phyloP scores from a whole-genome alignment of 257 asterid genomes.

The Solanum dulcamara region DNA sequence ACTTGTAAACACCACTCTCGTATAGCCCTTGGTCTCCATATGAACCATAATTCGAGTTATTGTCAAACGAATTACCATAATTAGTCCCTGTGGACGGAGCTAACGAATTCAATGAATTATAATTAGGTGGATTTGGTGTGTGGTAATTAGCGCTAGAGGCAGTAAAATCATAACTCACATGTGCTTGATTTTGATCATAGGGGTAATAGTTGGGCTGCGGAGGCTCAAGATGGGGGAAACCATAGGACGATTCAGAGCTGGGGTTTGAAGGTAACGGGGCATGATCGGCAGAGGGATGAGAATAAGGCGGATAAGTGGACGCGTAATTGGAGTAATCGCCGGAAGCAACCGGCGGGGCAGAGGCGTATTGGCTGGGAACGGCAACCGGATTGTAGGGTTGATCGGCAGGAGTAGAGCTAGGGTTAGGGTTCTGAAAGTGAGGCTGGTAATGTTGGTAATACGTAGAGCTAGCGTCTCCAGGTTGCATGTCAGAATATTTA shows the following conservation, averaged over 20 bases:
- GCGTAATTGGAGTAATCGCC: conserved; percentile 29
- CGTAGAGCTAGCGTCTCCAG: conserved; percentile 30
- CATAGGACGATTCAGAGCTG: conserved; percentile 24
- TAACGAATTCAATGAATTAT: conserved; percentile 10
- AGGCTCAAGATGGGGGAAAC: conserved; percentile 43
- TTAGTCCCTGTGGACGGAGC: conserved; percentile 15
- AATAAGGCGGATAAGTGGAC: conserved; percentile 22
- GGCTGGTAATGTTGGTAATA: conserved; percentile 46
- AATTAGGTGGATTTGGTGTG: background rate
- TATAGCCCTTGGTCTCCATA: conserved; percentile 35
- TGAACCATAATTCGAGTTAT: conserved; percentile 21
- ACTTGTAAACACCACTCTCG: conserved; percentile 56
- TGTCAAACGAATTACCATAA: conserved; percentile 24
- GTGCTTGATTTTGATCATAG: conserved; percentile 32
- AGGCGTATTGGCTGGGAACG: conserved; percentile 34
- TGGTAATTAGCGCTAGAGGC: background rate
- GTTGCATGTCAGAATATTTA: conserved; percentile 7
- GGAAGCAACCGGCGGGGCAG: conserved; percentile 60
- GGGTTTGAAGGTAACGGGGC: conserved; percentile 10
- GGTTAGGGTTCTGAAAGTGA: conserved; percentile 24
- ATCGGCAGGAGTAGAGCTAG: conserved; percentile 16
- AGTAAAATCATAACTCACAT: conserved; percentile 25
- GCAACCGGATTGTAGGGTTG: conserved; percentile 7
- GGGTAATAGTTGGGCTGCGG: conserved; percentile 21
- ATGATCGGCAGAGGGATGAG: conserved; percentile 24